Base-by-base conservation (phyloP, 139 green algal genomes). In the Coccomyxa sp. region DNA sequence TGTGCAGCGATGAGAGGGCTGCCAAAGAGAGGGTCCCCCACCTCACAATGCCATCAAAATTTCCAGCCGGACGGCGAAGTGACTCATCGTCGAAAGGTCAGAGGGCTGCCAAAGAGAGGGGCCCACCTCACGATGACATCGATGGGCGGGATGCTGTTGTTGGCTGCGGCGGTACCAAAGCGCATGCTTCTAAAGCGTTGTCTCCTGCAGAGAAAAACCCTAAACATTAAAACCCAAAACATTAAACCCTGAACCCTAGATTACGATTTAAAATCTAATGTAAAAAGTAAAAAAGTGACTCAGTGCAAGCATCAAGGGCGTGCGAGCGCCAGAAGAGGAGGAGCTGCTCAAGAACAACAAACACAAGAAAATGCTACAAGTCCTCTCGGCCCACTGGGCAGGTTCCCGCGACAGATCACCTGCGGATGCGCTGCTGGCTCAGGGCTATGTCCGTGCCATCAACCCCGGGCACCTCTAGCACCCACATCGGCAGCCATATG, bases 401-500 rank as follows among this genome's bases (percentile, higher is more conserved):
- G 60, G 16, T 68, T 16, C 60, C 16, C 60, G 60, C 15, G 60
- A 14, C 60, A 16, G 15, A 68, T 16, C 60, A 68, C 60, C 60
- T 68, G 18, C 63, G 63, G 63, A 71, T 28, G 63, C 21, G 18
- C 63, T 71, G 18, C 63, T 71, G 18, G 18, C 63, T 9, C 63
- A 28, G 4, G 63, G 63, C 18, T 21, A 71, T 71, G 63, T 71
- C 63, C 63, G 38, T 51, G 38, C 38, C 38, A 51, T 51, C 27
- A 9, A 58, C 21, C 28, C 17, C 15, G 14, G 60, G 59, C 28
- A 60, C 25, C 51, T 67, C 57, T 27, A 31, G n/a, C 23, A 89
- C 86, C 80, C 82, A 85, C 82, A 89, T 79, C 30, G 86, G 86
- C 28, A 89, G 80, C 86, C 86, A 89, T 3, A 89, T 80, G 71